Evolutionary conservation across 2,329 filamentous ascomycete genomes (phyloP), one percentile per base, ranked within the genome.

Genomic region (Colletotrichum sp.): DNA sequence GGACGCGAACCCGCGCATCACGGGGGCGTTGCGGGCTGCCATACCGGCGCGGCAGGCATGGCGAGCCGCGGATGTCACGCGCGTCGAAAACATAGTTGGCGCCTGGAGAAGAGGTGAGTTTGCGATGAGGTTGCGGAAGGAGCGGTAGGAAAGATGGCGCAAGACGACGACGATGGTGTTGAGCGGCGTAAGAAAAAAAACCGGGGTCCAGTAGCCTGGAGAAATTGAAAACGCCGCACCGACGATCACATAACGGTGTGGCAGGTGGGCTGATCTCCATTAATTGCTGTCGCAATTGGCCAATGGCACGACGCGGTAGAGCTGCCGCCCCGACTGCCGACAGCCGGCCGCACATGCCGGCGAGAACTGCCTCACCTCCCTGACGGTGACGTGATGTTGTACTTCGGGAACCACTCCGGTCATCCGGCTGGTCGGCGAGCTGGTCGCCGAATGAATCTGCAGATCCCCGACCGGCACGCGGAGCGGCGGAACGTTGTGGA

Each of bases 41-140:
- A 32, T 44, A 30, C 36, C 64, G 22, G 60, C 74, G 9, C 77
- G 70, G 32, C 67, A 67, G 12, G 76, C 76, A 52, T 64, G 65
- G 52, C 79, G 77, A 36, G 76, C 76, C 36, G 74, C 79, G 26
- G 78, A 64, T 32, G 70, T 32, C 60, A 75, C 59, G 5, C 80
- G 78, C 70, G 74, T 78, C 36, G 73, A 68, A 30, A 82, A 63
- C 81, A 82, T 82, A 6, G 39, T 78, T 32, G 13, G n/a, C 6
- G 16, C 5, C n/a, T 28, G 12, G 10, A 4, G 24, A 13, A 22
- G 22, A n/a, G 59, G 13, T 18, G 10, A 10, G 24, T 34, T 48
- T 16, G 36, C 12, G n/a, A 48, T 48, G 28, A 52, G 18, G 6
- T 22, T n/a, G 57, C 57, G 26, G 57, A 26, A 28, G 44, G 57